Evolutionary conservation across 2,329 filamentous ascomycete species (phyloP).

Genomic region (Fusarium xylarioides): DNA sequence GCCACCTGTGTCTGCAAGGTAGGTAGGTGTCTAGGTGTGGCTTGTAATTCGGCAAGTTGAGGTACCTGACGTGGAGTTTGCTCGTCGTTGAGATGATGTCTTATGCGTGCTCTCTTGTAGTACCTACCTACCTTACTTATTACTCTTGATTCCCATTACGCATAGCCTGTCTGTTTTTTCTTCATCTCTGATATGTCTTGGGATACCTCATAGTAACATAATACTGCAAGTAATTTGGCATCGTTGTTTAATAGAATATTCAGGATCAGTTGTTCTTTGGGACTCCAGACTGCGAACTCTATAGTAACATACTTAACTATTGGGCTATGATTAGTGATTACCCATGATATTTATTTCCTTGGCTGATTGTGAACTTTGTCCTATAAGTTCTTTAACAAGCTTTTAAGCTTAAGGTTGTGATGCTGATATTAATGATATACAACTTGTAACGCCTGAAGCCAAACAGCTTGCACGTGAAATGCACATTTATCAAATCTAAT

Average conservation of each 20-base stretch:
- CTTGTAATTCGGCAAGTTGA: background rate
- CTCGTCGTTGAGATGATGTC: background rate
- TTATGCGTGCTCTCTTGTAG: background rate
- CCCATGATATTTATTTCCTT: background rate
- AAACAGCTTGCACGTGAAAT: background rate
- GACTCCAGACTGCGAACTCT: no score
- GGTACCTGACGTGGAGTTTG: background rate
- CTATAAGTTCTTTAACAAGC: no score
- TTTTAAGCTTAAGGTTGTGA: background rate
- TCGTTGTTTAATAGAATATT: no score
- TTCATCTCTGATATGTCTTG: background rate
- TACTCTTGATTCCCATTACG: background rate
- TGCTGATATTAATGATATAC: background rate
- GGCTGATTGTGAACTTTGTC: background rate
- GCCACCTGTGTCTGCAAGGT: background rate
- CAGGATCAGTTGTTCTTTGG: no score
- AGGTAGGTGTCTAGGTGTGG: background rate
- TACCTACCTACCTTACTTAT: background rate
- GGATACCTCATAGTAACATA: background rate
- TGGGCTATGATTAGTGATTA: background rate
- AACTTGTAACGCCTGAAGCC: no score
- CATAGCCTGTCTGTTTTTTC: background rate
- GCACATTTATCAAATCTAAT: background rate
- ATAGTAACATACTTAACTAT: background rate
- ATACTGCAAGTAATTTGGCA: no score